A percentile compares a stretch with the other conserved stretches of the same genome.
Evolutionary conservation across 148 eudicot genomes (phyloP).

Genomic region (Linanthus parryae): DNA sequence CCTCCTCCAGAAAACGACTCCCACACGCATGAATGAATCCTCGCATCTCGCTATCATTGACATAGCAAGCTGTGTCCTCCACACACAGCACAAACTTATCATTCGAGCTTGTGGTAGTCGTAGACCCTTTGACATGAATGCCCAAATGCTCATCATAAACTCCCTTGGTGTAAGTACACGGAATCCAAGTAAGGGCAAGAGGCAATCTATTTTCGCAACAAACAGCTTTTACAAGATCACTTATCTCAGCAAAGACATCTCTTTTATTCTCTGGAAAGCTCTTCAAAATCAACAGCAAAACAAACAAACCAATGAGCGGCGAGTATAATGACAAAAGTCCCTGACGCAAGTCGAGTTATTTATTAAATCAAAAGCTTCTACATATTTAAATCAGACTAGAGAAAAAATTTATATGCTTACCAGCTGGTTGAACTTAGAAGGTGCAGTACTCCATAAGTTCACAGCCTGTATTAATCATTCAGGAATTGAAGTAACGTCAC

Average conservation of each 20-base stretch:
- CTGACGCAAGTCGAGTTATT: slow-evolving; percentile 1
- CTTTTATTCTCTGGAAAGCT: slow-evolving; percentile 49
- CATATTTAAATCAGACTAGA: too few species aligned
- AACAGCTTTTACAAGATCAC: slow-evolving; percentile 75
- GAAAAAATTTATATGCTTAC: too few species aligned
- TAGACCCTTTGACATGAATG: slow-evolving; percentile 30
- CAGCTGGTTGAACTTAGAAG: slow-evolving; percentile 59
- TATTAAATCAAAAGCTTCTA: too few species aligned
- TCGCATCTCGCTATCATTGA: slow-evolving; percentile 46
- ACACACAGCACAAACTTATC: slow-evolving; percentile 49
- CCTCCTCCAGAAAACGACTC: slow-evolving; percentile 70
- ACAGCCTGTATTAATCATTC: slow-evolving; percentile 52
- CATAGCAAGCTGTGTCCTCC: slow-evolving; percentile 66
- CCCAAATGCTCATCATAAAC: slow-evolving; percentile 29
- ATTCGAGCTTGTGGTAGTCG: slow-evolving; percentile 17
- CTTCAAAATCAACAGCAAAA: too few species aligned
- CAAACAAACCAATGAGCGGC: too few species aligned
- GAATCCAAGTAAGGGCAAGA: slow-evolving; percentile 90
- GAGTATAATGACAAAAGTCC: too few species aligned
- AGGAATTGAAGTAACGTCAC: not conserved
- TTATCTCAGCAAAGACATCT: slow-evolving; percentile 68
- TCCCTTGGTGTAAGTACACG: slow-evolving; percentile 46
- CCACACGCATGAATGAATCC: slow-evolving; percentile 74
- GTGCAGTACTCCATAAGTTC: slow-evolving; percentile 51
- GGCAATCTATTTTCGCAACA: slow-evolving; percentile 88